Evolutionary conservation across 305 asterid genomes (phyloP), one percentile per base, ranked within the genome.

Genomic region (Fraxinus greggii): DNA sequence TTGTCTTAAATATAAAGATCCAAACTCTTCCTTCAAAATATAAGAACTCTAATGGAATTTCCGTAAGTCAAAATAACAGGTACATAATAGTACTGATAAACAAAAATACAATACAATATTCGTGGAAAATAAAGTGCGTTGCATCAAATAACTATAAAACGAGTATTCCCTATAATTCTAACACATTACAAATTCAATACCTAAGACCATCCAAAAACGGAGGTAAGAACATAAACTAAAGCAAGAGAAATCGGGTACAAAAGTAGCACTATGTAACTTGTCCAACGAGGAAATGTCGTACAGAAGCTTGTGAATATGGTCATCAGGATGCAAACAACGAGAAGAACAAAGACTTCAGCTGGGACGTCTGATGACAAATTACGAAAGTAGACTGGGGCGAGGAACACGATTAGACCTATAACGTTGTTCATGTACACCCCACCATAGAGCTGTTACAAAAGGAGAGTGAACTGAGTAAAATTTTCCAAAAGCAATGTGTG

Each of bases 381-480:
- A 12, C 87, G 88, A 23, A 76, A 81, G 19, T 83, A 91, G 21
- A 89, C 89, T n/a, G 90, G 91, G 8, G 84, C 88, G 26, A 91
- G 86, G 86, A 84, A 91, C 67, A 67, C 79, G n/a, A 88, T 83
- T 79, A 89, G 69, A 4, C 94, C 91, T 2, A 88, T 85, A 5
- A 89, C 36, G 38, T 88, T 91, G 89, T 80, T 84, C 92, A 91
- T 88, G 92, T 83, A 89, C 78, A 89, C 92, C 0, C 85, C 90
- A 21, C 87, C 82, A 70, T 91, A 91, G 15, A 91, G 59, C 94
- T 91, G 88, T 81, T 48, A n/a, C 15, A 72, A 48, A 65, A 24
- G 19, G 59, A 45, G 78, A 70, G 36, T n/a, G 2, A 65, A 79
- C 42, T 80, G 7, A 79, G 61, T 24, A 59, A 24, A 24, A 1